Evolutionary conservation across 345 rosid species (phyloP).

Genomic region (Populus ilicifolia): DNA sequence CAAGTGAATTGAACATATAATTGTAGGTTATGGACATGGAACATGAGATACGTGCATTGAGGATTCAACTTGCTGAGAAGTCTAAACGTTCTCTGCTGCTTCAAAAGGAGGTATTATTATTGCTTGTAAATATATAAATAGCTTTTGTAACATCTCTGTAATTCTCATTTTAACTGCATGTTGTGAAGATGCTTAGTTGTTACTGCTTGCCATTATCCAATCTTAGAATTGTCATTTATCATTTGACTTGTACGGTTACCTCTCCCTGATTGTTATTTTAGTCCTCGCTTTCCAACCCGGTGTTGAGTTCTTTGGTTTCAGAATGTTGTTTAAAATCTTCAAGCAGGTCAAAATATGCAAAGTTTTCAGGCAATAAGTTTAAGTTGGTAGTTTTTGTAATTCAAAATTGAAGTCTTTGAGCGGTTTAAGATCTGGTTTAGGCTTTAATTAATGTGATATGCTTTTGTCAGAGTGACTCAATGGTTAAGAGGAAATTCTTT

Average conservation of each 20-base stretch:
- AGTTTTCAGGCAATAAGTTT: not conserved
- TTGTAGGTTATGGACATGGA: slow-evolving; percentile 94
- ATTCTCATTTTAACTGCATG: not conserved
- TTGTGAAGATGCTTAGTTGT: not conserved
- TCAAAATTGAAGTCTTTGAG: not conserved
- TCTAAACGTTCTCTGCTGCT: slow-evolving; percentile 66
- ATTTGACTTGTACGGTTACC: not conserved
- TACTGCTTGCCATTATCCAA: not conserved
- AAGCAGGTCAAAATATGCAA: not conserved
- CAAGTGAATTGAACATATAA: slow-evolving; percentile 5
- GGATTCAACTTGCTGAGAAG: slow-evolving; percentile 80
- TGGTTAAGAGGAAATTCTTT: not conserved
- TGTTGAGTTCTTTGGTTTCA: not conserved
- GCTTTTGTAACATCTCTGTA: not conserved
- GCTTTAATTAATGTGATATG: not conserved
- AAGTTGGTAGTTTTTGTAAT: not conserved
- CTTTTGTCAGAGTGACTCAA: not conserved
- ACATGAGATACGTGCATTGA: slow-evolving; percentile 71
- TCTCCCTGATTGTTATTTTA: not conserved
- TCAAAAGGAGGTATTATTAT: slow-evolving; percentile 54
- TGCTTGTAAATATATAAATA: not conserved
- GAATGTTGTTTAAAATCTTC: not conserved
- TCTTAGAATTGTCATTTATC: not conserved
- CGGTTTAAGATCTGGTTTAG: not conserved
- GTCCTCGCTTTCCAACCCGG: not conserved